Conservation (phyloP, 345 rosid species). For the Syzygium aromaticum region DNA sequence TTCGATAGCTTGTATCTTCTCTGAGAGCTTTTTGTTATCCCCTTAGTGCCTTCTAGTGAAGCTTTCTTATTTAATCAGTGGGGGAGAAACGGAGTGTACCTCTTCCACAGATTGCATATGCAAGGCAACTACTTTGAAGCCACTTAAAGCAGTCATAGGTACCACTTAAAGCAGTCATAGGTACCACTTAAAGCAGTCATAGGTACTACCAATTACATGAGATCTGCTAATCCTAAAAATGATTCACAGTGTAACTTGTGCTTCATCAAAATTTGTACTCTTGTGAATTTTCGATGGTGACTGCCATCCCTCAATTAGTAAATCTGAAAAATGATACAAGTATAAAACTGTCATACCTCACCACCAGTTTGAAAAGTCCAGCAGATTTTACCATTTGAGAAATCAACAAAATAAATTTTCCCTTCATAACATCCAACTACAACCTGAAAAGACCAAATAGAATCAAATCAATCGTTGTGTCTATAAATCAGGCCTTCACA, state of each 20-base stretch:
- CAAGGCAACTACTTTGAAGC: background rate
- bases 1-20: background rate
- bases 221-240: background rate
- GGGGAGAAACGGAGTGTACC: background rate
- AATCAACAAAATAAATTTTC: constrained; percentile 73
- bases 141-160: background rate
- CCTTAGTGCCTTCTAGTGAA: background rate
- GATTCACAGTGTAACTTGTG: background rate
- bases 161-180: too few relatives aligned
- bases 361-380: constrained; percentile 88
- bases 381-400: constrained; percentile 44
- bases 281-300: background rate
- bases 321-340: background rate
- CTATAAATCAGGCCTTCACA: constrained; percentile 5
- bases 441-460: constrained; percentile 33
- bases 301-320: background rate
- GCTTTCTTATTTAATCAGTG: background rate
- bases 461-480: background rate
- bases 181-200: background rate
- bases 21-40: background rate
- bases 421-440: constrained; percentile 92
- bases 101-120: background rate
- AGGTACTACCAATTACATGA: background rate
- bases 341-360: constrained; percentile 41
- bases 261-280: background rate